phyloP scores from a whole-genome alignment of 164 flowering plant species.

The Vitis labrusca region DNA sequence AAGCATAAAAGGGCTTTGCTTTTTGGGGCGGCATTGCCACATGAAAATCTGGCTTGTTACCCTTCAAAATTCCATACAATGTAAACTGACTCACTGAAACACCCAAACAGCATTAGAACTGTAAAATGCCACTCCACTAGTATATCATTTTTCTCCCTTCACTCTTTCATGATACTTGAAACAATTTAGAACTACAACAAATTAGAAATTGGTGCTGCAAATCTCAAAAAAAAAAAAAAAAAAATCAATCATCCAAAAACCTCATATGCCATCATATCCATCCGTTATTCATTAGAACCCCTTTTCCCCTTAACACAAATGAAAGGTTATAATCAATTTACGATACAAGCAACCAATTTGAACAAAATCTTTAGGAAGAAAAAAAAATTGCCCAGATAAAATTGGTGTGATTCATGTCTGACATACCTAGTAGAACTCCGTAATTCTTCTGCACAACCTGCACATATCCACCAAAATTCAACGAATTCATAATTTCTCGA shows the following conservation, averaged over 20 bases:
- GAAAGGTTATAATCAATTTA: too few relatives aligned
- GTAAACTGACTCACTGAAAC: conserved; percentile 94
- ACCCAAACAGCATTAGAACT: conserved; percentile 4
- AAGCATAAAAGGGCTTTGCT: conserved; percentile 87
- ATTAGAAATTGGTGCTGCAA: not conserved
- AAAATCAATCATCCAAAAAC: not conserved
- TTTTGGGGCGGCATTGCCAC: conserved; percentile 87
- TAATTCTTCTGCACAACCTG: conserved; percentile 89
- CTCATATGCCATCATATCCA: too few relatives aligned
- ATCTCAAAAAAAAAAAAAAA: conserved; percentile 2
- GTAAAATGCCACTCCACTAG: not conserved
- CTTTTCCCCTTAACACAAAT: too few relatives aligned
- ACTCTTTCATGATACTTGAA: not conserved
- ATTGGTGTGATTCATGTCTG: not conserved
- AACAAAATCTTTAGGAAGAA: too few relatives aligned
- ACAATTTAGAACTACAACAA: too few relatives aligned
- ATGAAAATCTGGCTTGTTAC: conserved; percentile 98
- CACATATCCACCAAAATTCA: conserved; percentile 10
- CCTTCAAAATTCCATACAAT: conserved; percentile 82
- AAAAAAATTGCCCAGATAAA: too few relatives aligned
- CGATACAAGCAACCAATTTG: too few relatives aligned
- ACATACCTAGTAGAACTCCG: conserved; percentile 81
- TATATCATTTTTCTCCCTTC: not conserved
- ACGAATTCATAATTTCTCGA: not conserved
- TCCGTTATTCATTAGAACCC: too few relatives aligned